Conservation (phyloP, 2,329 filamentous ascomycete species). For the Eurotiales sp. region DNA sequence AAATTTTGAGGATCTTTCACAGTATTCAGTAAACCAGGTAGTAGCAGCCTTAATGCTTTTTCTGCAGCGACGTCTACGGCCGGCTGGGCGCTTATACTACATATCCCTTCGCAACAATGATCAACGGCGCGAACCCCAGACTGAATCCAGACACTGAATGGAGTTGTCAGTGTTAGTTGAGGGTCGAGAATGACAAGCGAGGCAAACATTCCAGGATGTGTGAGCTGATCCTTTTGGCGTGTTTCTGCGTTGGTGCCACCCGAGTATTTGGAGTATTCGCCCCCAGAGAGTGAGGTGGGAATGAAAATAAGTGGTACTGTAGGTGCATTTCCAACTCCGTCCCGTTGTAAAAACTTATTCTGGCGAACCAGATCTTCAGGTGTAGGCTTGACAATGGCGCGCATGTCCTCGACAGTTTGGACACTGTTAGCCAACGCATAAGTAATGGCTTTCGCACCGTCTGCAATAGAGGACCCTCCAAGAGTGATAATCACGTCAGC, state of each 20-base stretch:
- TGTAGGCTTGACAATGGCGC: neutral
- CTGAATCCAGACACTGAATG: conserved; percentile 24
- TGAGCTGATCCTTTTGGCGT: conserved; percentile 6
- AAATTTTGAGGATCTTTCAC: conserved; percentile 20
- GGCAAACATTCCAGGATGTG: conserved; percentile 9
- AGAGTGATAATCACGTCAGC: conserved; percentile 47
- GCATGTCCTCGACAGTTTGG: conserved; percentile 20
- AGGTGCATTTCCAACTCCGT: neutral
- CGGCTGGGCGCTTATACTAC: conserved; percentile 14
- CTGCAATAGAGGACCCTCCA: conserved; percentile 48
- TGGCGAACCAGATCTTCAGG: conserved; percentile 28
- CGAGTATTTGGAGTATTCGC: conserved; percentile 38
- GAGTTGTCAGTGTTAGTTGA: conserved; percentile 23
- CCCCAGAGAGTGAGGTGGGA: conserved; percentile 41
- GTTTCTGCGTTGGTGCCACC: conserved; percentile 35
- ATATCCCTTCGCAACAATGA: conserved; percentile 28
- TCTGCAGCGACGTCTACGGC: conserved; percentile 17
- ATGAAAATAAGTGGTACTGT: conserved; percentile 30
- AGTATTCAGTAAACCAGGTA: conserved; percentile 20
- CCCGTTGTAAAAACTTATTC: neutral
- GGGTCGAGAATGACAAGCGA: conserved; percentile 19
- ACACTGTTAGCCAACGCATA: conserved; percentile 42
- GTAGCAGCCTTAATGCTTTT: conserved; percentile 21
- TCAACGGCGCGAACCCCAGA: conserved; percentile 27
- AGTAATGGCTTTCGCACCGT: conserved; percentile 47